These are phyloP conservation scores for Calycina herbarum DNA, from an alignment of 2,329 filamentous ascomycete species.

Conservation along the genomic window DNA sequence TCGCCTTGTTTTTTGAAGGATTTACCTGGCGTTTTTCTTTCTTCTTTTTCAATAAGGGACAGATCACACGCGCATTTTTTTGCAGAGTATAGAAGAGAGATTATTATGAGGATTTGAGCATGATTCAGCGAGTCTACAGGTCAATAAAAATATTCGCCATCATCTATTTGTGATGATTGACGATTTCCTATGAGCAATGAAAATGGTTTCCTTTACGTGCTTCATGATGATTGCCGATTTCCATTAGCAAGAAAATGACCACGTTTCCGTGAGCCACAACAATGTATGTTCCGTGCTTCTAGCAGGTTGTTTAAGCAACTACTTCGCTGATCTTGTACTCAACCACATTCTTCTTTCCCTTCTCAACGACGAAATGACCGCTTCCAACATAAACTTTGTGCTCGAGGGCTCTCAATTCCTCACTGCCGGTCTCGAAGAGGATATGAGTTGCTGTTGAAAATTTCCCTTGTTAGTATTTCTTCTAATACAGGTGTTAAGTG, in stretches of 20 bases:
- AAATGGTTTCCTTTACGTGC: neutral
- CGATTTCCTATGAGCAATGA: neutral
- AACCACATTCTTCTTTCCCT: conserved; percentile 39
- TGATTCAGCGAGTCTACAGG: neutral
- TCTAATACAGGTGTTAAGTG: neutral
- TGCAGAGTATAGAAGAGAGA: neutral
- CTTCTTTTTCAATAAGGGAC: conserved; percentile 20
- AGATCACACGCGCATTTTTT: neutral
- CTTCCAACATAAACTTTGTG: conserved; percentile 44
- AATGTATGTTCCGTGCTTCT: neutral
- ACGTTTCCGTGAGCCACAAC: neutral
- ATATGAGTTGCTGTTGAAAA: conserved; percentile 39
- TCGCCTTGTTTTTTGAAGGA: conserved; percentile 27
- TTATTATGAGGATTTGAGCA: neutral
- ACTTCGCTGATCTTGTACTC: conserved; percentile 48
- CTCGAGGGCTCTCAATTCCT: conserved; percentile 40
- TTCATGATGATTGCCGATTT: neutral
- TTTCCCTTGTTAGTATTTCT: neutral
- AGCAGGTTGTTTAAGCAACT: conserved; percentile 12
- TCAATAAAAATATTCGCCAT: neutral
- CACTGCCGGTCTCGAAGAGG: conserved; percentile 42
- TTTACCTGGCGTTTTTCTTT: conserved; percentile 25
- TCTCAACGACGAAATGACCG: conserved; percentile 43
- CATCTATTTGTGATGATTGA: neutral
- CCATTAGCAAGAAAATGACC: too few species aligned